Base-by-base conservation (phyloP, 2,329 filamentous ascomycete species). In the Seiridium unicorne region DNA sequence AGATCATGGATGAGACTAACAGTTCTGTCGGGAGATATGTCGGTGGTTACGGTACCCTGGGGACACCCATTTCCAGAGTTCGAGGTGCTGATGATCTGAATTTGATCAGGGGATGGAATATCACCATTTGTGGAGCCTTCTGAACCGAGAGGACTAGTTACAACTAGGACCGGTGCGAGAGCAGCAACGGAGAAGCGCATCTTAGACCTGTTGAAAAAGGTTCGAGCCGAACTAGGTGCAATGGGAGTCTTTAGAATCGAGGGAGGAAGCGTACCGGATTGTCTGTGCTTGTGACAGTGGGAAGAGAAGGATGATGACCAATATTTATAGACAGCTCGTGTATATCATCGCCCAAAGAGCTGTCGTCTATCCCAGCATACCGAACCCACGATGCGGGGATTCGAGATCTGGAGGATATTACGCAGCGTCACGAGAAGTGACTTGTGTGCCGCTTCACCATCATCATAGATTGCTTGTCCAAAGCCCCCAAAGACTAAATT, bases 21-120 rank as follows among this genome's bases (percentile, higher is more conserved):
- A 38, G 76, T 77, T 63, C 73, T 71, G 68, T 80, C 77, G 9
- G 76, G 70, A 8, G 76, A 77, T 63, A 79, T 73, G 62, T 70
- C 73, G 42, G 75, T 77, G 26, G 77, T 76, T 8, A 80, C 77
- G 54, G 73, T 72, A 35, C 74, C 74, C 67, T 78, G 76, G 8
- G 77, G 77, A 64, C 78, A 80, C 34, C 78, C 78, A 63, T 74
- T 79, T 59, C 78, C 78, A 38, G 76, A 79, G 62, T 76, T 77
- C 32, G 68, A 74, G 48, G 76, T 72, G 49, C 69, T 71, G 63
- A 70, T 47, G 68, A 80, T 77, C 69, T 74, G 72, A 68, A 80
- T 80, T 42, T 76, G 64, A 47, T 67, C 71, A 18, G 76, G 74
- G 63, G 75, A 70, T n/a, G 78, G 77, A 10, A 56, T 58, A 58